Percentiles rank a stretch among this genome's conserved stretches.
Evolutionary conservation across 148 eudicot genomes (phyloP).

Genomic region (Rhododendron williamsianum): DNA sequence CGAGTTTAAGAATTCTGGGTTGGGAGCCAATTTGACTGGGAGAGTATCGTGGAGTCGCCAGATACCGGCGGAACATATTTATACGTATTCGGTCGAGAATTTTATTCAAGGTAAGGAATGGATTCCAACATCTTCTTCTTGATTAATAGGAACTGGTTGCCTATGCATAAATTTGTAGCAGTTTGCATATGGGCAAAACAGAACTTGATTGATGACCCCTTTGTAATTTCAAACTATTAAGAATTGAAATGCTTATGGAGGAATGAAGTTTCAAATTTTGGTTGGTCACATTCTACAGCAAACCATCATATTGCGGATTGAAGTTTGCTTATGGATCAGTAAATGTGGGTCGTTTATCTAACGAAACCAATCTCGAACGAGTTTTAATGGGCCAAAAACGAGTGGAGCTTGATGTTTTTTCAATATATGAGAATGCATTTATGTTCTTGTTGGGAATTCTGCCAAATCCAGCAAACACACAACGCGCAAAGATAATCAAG

Average conservation of each 20-base stretch:
- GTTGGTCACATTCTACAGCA: neutral
- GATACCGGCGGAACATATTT: conserved; percentile 54
- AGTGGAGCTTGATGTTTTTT: neutral
- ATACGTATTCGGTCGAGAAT: conserved; percentile 50
- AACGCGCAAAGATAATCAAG: neutral
- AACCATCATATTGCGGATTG: neutral
- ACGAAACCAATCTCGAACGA: neutral
- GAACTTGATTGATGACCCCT: neutral
- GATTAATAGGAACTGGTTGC: neutral
- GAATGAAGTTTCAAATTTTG: neutral
- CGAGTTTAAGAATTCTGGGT: conserved; percentile 58
- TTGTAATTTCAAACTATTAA: too few species aligned
- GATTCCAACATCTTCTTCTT: conserved; percentile 33
- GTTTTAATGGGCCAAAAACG: neutral
- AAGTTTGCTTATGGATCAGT: neutral
- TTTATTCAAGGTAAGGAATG: conserved; percentile 68
- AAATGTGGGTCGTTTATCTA: neutral
- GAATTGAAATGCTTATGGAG: neutral
- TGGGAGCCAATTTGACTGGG: conserved; percentile 34
- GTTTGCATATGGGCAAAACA: neutral
- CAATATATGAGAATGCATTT: neutral
- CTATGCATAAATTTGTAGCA: neutral
- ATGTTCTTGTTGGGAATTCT: neutral
- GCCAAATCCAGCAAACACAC: neutral
- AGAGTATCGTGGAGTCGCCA: conserved; percentile 77